Base-by-base conservation (phyloP, 2,329 filamentous ascomycete genomes). In the Eurotiales sp. region DNA sequence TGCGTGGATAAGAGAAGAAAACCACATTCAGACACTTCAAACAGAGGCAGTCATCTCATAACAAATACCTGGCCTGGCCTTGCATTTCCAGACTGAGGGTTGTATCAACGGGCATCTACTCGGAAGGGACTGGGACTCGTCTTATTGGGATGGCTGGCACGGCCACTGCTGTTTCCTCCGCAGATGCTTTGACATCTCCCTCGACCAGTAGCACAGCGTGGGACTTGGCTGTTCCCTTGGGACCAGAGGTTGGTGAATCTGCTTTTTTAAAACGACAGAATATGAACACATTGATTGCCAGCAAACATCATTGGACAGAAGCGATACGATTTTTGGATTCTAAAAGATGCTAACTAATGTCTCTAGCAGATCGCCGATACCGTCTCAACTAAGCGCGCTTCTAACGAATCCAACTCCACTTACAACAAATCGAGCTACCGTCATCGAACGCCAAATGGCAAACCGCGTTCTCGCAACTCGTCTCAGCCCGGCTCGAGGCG, bases 121-220 rank as follows among this genome's bases (percentile, higher is more conserved):
- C n/a, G 39, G 2, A 22, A 11, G 40, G 19, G 11, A 30, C n/a
- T 6, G 36, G n/a, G 11, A 39, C 23, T 14, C 36, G 15, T 2
- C 32, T n/a, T 37, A 25, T 42, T 56, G 57, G 55, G 60, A 73
- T 73, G 70, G 69, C 68, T 64, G 70, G 68, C 52, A 63, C 69
- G 55, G 62, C 68, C 53, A 69, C 70, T 53, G 68, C 63, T 50
- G 58, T 68, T 34, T 68, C 66, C 59, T 64, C 69, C 43, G 58
- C 66, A 59, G 69, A 72, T 65, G 61, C 65, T 59, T 62, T 70
- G 66, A 58, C 64, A 57, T 66, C 68, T 49, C 58, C 69, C 54
- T 58, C 61, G 58, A 63, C 56, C 47, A 60, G 64, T 54, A 67
- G 67, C 53, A 61, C 56, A 47, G 57, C 64, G 55, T 72, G 70